These are phyloP conservation scores for Gaertneriomyces semiglobifer DNA, from an alignment of 192 early-diverging fungal species.

Conservation along the genomic window DNA sequence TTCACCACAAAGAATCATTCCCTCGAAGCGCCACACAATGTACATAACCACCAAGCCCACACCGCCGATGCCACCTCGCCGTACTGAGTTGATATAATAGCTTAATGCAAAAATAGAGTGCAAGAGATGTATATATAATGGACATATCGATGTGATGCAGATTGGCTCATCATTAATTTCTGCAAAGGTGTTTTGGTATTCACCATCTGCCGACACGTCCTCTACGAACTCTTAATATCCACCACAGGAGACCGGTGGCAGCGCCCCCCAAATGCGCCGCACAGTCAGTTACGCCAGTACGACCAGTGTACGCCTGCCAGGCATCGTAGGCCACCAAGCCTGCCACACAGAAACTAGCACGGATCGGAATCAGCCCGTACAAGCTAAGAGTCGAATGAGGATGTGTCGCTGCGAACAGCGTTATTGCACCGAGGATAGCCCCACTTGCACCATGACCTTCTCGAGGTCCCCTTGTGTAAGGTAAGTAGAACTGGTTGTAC, in stretches of 20 bases:
- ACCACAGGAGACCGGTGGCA: slow-evolving; percentile 31
- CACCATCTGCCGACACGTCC: not conserved
- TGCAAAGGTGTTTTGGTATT: not conserved
- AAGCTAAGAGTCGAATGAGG: slow-evolving; percentile 33
- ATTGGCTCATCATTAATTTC: not conserved
- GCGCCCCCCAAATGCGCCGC: slow-evolving; percentile 44
- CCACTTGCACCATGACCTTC: slow-evolving; percentile 37
- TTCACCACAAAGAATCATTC: too few species aligned
- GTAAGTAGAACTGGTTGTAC: not conserved
- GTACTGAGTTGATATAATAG: too few species aligned
- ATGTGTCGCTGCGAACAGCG: slow-evolving; percentile 33
- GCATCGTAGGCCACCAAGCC: slow-evolving; percentile 41
- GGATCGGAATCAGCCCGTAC: slow-evolving; percentile 36
- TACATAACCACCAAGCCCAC: too few species aligned
- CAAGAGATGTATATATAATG: too few species aligned
- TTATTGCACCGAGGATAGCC: slow-evolving; percentile 21
- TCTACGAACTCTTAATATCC: slow-evolving; percentile 23
- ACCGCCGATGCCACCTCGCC: too few species aligned
- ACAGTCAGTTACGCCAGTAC: slow-evolving; percentile 30
- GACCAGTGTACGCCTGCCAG: slow-evolving; percentile 28
- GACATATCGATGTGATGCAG: too few species aligned
- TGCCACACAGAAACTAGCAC: slow-evolving; percentile 33
- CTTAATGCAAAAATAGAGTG: too few species aligned
- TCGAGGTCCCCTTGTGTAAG: not conserved
- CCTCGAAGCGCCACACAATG: too few species aligned